Evolutionary conservation across 495 filamentous ascomycete genomes (phyloP).

Genomic region (Neurospora sp.): DNA sequence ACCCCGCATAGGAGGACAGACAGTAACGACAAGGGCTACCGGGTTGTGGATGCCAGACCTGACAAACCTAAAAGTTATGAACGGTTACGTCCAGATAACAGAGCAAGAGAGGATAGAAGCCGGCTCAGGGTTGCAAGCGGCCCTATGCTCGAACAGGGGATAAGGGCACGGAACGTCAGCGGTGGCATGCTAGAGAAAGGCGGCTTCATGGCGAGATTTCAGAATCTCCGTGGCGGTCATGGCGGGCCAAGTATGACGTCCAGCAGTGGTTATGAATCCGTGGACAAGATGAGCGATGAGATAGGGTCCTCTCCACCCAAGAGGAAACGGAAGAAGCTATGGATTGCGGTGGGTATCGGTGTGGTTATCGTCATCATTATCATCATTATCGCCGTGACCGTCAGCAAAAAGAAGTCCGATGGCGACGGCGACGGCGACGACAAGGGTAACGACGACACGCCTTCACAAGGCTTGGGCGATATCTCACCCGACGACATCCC

Average conservation of each 20-base stretch:
- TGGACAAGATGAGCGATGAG: background rate
- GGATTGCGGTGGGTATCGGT: constrained; percentile 41
- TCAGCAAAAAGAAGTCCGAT: constrained; percentile 53
- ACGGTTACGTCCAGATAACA: background rate
- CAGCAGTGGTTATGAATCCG: background rate
- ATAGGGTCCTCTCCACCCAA: background rate
- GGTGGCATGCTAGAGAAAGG: background rate
- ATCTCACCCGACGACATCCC: constrained; percentile 58
- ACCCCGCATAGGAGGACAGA: constrained; percentile 1
- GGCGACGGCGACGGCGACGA: constrained; percentile 10
- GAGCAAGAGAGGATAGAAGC: background rate
- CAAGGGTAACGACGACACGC: constrained; percentile 14
- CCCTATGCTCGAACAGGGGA: background rate
- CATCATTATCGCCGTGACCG: constrained; percentile 62
- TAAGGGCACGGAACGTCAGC: background rate
- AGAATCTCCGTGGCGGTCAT: background rate
- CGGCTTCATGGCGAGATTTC: background rate
- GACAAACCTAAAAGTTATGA: background rate
- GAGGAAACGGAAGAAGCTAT: background rate
- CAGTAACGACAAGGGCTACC: background rate
- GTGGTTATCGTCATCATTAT: constrained; percentile 58
- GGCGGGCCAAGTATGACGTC: background rate
- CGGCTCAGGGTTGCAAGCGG: background rate
- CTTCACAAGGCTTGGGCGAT: constrained; percentile 46
- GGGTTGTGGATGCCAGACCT: background rate